phyloP scores from a whole-genome alignment of 495 filamentous ascomycete species.

The Neurospora sp. region DNA sequence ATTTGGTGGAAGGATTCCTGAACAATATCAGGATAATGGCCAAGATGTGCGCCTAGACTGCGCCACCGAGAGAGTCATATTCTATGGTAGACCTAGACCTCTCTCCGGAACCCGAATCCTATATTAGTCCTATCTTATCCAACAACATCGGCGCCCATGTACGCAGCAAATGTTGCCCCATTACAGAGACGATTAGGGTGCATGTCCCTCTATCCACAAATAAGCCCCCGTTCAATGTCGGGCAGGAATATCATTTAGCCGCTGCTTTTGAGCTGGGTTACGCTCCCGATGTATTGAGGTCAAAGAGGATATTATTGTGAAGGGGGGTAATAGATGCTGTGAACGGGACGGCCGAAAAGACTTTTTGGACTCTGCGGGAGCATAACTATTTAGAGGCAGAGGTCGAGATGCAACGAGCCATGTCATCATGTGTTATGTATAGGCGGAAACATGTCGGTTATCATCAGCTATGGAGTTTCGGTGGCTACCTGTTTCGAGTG shows the following conservation, averaged over 20 bases:
- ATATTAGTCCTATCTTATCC: background rate
- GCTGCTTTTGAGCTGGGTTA: background rate
- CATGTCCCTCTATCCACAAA: background rate
- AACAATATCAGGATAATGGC: constrained; percentile 70
- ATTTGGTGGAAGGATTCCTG: constrained; percentile 69
- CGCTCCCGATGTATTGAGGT: background rate
- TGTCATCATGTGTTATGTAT: background rate
- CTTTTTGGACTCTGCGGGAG: background rate
- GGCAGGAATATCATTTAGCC: background rate
- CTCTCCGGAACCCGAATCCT: background rate
- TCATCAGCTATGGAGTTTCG: background rate
- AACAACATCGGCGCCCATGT: background rate
- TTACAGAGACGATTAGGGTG: background rate
- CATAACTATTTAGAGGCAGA: background rate
- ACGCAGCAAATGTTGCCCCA: background rate
- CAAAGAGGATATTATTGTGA: background rate
- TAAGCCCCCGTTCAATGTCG: too few relatives aligned
- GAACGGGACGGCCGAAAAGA: background rate
- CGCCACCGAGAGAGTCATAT: background rate
- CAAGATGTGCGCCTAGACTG: background rate
- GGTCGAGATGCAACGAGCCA: background rate
- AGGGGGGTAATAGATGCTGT: background rate
- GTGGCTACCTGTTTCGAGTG: background rate
- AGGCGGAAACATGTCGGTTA: background rate
- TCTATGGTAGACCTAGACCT: background rate